Percentiles rank a stretch among this genome's conserved stretches.
Conservation (phyloP, 805 yeast species). For the Zygosaccharomyces siamensis region DNA sequence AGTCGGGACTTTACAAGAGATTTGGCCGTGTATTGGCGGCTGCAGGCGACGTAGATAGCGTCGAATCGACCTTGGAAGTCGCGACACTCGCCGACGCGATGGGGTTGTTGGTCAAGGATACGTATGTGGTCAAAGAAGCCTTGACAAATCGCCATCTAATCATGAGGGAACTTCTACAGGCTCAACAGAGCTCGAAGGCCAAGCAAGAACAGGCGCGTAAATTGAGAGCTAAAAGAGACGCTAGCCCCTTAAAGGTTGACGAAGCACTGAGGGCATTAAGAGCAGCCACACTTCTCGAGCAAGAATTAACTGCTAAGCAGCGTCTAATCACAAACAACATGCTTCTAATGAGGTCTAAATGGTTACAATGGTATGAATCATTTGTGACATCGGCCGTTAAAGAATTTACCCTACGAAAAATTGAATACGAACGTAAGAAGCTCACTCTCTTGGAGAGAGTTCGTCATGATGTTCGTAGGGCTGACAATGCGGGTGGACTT, state of each 20-base stretch:
- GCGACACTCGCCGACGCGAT: conserved; percentile 76
- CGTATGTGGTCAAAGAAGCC: conserved; percentile 86
- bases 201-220: conserved; percentile 69
- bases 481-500: conserved; percentile 75
- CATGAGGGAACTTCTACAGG: conserved; percentile 81
- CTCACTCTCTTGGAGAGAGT: conserved; percentile 67
- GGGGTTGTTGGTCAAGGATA: conserved; percentile 59
- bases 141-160: conserved; percentile 86
- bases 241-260: conserved; percentile 84
- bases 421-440: conserved; percentile 81
- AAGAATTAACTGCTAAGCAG: conserved; percentile 68
- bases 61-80: conserved; percentile 64
- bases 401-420: conserved; percentile 59
- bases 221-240: conserved; percentile 64
- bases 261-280: conserved; percentile 81
- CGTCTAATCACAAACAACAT: conserved; percentile 81
- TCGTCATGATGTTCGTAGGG: conserved; percentile 65
- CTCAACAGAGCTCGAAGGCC: conserved; percentile 66
- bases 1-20: conserved; percentile 62
- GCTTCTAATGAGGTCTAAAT: conserved; percentile 56
- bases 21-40: conserved; percentile 63
- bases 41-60: conserved; percentile 71
- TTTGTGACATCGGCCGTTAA: conserved; percentile 53
- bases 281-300: conserved; percentile 70
- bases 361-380: conserved; percentile 52